Base-by-base conservation (phyloP, 1,139 yeast genomes). In the Wickerhamomyces sp. region DNA sequence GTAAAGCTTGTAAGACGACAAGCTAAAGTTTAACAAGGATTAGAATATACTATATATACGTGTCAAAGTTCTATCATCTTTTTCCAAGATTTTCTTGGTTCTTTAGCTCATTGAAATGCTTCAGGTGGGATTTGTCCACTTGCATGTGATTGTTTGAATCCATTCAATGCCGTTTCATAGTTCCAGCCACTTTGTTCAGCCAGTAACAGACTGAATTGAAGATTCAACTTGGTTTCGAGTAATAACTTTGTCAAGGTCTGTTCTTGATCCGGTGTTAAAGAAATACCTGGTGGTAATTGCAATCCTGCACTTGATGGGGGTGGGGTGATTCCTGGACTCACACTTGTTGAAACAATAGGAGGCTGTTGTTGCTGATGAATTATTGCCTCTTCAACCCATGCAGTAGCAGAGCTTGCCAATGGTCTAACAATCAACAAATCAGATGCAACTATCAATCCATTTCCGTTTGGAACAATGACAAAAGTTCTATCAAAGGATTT, bases 121-220 rank as follows among this genome's bases (percentile, higher is more conserved):
- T 78, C 73, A n/a, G 77, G 76, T 11, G 88, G 88, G 31, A 82
- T 71, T 39, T 69, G 66, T 6, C 66, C 63, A 49, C 71, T 73
- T 27, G 64, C 64, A 23, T 69, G 67, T 33, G 89, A 84, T 54
- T 77, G 81, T 56, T 81, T 79, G 66, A 91, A 93, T 51, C 88
- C 82, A 41, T 74, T 73, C 26, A 80, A 70, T 37, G 96, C 91
- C 48, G 71, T 76, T 41, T 78, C 81, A 56, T 79, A 82, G 64
- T 88, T 85, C 91, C 95, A 91, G 46, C 79, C 75, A 58, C 96
- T 89, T 63, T 90, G 96, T 60, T 90, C 91, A 45, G 93, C 85
- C 43, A 94, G 75, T 89, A 91, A 80, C 34, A 82, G 68, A 1
- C 94, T 88, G 63, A 82, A 93, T 57, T 86, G 86, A 27, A 87